These are phyloP conservation scores for Stagonosporopsis rhizophila DNA, from an alignment of 2,329 filamentous ascomycete species.

Conservation along the genomic window DNA sequence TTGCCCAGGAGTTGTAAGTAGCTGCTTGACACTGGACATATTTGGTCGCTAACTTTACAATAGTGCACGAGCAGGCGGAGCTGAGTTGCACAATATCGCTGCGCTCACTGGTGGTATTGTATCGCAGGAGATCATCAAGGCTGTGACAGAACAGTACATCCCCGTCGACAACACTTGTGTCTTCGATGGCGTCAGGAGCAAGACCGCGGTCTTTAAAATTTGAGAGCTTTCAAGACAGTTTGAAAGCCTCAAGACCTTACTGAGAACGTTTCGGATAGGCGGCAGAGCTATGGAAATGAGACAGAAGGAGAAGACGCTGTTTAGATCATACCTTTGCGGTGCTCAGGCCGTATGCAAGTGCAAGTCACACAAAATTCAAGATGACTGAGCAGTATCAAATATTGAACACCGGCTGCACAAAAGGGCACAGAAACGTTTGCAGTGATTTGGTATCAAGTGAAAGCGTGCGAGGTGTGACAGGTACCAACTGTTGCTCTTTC, in stretches of 20 bases:
- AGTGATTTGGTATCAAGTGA: neutral
- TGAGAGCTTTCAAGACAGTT: slow-evolving; percentile 15
- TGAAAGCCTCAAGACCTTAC: neutral
- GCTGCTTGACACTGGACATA: slow-evolving; percentile 1
- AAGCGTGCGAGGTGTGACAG: neutral
- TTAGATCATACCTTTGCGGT: neutral
- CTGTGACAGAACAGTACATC: slow-evolving; percentile 73
- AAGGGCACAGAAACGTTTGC: too few species aligned
- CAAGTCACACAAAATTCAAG: too few species aligned
- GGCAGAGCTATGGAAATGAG: neutral
- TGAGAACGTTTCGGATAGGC: neutral
- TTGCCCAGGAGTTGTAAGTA: slow-evolving; percentile 55
- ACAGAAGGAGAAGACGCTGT: too few species aligned
- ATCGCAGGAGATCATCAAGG: slow-evolving; percentile 96
- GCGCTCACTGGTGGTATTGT: slow-evolving; percentile 88
- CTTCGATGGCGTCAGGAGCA: slow-evolving; percentile 67
- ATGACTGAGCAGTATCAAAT: too few species aligned
- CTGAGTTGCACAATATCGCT: slow-evolving; percentile 91
- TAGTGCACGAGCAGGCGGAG: slow-evolving; percentile 75
- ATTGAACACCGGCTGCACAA: too few species aligned
- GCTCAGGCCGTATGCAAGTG: neutral
- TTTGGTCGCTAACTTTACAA: slow-evolving; percentile 11
- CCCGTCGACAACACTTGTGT: slow-evolving; percentile 69
- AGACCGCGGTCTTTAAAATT: slow-evolving; percentile 60
- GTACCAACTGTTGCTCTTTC: neutral